A percentile compares a stretch with the other conserved stretches of the same genome.
phyloP scores from a whole-genome alignment of 2,329 filamentous ascomycete species.

The Fusarium sp. region DNA sequence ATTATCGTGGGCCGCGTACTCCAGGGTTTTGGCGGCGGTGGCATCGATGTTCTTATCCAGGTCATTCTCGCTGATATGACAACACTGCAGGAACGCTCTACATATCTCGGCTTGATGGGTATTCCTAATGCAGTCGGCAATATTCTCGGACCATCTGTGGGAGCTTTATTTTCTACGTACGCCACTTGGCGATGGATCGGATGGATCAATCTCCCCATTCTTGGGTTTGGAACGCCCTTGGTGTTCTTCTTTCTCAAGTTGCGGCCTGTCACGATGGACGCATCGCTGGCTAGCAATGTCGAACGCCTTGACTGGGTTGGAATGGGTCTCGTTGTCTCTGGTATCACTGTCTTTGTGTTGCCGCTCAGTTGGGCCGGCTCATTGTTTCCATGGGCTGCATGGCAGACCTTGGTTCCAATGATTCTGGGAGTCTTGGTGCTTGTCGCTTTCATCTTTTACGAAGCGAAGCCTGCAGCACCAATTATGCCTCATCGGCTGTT shows the following conservation, averaged over 20 bases:
- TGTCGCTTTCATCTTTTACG: not conserved
- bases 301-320: conserved; percentile 19
- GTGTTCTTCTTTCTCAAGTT: conserved; percentile 15
- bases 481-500: conserved; percentile 18
- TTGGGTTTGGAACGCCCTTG: conserved; percentile 3
- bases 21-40: conserved; percentile 12
- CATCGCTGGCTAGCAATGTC: not conserved
- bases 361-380: conserved; percentile 20
- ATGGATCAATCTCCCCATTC: conserved; percentile 12
- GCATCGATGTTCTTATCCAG: conserved; percentile 7
- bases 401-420: conserved; percentile 12
- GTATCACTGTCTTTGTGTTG: conserved; percentile 3
- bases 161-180: conserved; percentile 1
- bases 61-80: conserved; percentile 20
- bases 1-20: conserved; percentile 11
- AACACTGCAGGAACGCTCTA: not conserved
- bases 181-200: conserved; percentile 18
- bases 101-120: conserved; percentile 6
- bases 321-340: conserved; percentile 5
- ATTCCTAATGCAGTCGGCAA: conserved; percentile 10
- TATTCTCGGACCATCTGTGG: conserved; percentile 1
- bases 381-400: conserved; percentile 5
- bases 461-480: not conserved
- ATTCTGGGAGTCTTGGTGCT: not conserved
- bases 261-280: not conserved